These are phyloP conservation scores for Fomitopsis betulina DNA, from an alignment of 1,284 basidiomycete genomes.

Conservation along the genomic window DNA sequence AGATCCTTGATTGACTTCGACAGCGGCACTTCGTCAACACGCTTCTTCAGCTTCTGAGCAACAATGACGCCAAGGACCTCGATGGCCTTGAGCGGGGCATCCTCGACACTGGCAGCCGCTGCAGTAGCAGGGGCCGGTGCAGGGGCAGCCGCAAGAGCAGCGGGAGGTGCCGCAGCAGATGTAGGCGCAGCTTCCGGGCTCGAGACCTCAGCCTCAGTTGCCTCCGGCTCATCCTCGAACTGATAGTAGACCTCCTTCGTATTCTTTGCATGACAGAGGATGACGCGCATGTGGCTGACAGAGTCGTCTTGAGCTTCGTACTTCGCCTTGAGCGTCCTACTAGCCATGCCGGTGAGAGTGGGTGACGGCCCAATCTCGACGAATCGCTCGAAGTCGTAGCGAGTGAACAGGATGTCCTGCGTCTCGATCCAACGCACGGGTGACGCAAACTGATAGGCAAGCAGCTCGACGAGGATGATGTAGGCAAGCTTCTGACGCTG, in stretches of 20 bases:
- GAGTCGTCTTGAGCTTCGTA: conserved; percentile 92
- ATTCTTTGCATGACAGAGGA: conserved; percentile 94
- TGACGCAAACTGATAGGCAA: conserved; percentile 95
- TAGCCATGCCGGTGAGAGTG: conserved; percentile 95
- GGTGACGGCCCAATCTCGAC: conserved; percentile 97
- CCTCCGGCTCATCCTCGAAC: conserved; percentile 85
- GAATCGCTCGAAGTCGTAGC: conserved; percentile 90
- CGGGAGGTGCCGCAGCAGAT: conserved; percentile 39
- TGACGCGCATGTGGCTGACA: conserved; percentile 72
- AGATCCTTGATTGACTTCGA: conserved; percentile 98
- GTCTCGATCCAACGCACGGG: conserved; percentile 99
- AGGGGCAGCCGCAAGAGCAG: conserved; percentile 40
- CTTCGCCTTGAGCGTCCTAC: conserved; percentile 92
- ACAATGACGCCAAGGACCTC: conserved; percentile 90
- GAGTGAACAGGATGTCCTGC: conserved; percentile 88
- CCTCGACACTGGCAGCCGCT: conserved; percentile 75
- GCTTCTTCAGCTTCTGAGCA: conserved; percentile 98
- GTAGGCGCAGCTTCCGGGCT: conserved; percentile 37
- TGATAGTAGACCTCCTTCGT: conserved; percentile 97
- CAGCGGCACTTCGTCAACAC: conserved; percentile 83
- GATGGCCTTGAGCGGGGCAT: conserved; percentile 88
- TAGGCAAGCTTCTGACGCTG: conserved; percentile 93
- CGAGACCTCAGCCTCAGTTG: conserved; percentile 39
- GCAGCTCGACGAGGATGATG: conserved; percentile 91
- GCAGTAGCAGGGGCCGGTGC: conserved; percentile 47